These are phyloP conservation scores for Exophiala dermatitidis DNA, from an alignment of 2,329 filamentous ascomycete species.

Conservation along the genomic window DNA sequence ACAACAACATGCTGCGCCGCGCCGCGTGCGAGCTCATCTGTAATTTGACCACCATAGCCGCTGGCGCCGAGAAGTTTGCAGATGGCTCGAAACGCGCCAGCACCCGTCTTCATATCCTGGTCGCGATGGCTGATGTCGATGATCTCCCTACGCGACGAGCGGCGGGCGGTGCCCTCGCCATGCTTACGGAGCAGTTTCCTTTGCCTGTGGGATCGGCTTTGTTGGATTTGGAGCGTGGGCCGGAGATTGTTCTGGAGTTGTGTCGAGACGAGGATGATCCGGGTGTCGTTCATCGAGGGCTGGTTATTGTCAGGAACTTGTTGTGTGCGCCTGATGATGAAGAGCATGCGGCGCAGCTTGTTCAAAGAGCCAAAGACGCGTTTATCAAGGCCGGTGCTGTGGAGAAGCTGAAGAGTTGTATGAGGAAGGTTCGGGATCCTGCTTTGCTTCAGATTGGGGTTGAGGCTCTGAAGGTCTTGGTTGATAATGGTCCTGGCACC, in stretches of 20 bases:
- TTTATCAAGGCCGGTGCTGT: conserved; percentile 58
- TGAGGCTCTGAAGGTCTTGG: conserved; percentile 57
- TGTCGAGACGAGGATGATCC: conserved; percentile 59
- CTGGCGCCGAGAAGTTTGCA: conserved; percentile 41
- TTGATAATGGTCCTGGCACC: not conserved
- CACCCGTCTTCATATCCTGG: conserved; percentile 70
- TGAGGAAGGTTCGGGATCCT: conserved; percentile 60
- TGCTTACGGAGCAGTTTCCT: conserved; percentile 69
- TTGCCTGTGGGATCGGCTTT: conserved; percentile 58
- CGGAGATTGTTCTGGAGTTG: conserved; percentile 70
- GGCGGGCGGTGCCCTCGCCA: conserved; percentile 80
- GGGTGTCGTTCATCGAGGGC: conserved; percentile 55
- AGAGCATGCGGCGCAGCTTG: conserved; percentile 42
- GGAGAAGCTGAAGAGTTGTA: conserved; percentile 60
- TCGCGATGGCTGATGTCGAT: conserved; percentile 81
- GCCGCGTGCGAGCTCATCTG: conserved; percentile 85
- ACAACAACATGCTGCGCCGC: conserved; percentile 68
- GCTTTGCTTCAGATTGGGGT: conserved; percentile 66
- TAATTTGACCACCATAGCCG: conserved; percentile 57
- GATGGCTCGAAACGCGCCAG: conserved; percentile 57
- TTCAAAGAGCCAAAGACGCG: conserved; percentile 52
- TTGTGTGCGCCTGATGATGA: conserved; percentile 52
- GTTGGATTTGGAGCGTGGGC: conserved; percentile 50
- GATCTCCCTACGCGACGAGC: conserved; percentile 72
- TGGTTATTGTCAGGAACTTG: conserved; percentile 69